These are phyloP conservation scores for Haplosporangium gracile DNA, from an alignment of 192 early-diverging fungal genomes.

Conservation along the genomic window DNA sequence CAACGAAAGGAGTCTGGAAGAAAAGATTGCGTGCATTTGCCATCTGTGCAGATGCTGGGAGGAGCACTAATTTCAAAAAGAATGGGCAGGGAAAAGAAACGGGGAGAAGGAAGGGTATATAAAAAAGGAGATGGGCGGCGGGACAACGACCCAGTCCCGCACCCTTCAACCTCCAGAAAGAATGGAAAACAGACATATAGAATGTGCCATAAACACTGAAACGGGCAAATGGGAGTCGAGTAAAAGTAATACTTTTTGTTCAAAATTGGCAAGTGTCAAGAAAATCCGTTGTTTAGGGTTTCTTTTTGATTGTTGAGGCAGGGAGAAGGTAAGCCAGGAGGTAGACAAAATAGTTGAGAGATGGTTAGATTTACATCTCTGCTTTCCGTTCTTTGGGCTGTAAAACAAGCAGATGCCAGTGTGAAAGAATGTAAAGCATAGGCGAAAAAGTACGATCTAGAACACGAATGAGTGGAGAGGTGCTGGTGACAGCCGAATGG, in stretches of 20 bases:
- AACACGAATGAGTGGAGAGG: neutral
- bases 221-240: neutral
- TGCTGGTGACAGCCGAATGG: neutral
- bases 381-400: neutral
- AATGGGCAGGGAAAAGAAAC: neutral
- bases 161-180: neutral
- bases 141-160: neutral
- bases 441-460: neutral
- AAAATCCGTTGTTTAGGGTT: neutral
- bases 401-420: neutral
- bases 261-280: neutral
- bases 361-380: neutral
- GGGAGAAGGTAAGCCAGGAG: neutral
- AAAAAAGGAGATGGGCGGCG: neutral
- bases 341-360: neutral
- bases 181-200: neutral
- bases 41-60: slow-evolving; percentile 1
- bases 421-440: neutral
- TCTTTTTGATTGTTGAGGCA: neutral
- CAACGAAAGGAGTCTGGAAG: neutral
- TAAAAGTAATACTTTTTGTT: neutral
- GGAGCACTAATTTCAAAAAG: neutral
- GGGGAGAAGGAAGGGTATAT: neutral
- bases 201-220: neutral
- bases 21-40: neutral